Conservation (phyloP, 352 stramenopile species). For the Globisporangium paroecandrum region DNA sequence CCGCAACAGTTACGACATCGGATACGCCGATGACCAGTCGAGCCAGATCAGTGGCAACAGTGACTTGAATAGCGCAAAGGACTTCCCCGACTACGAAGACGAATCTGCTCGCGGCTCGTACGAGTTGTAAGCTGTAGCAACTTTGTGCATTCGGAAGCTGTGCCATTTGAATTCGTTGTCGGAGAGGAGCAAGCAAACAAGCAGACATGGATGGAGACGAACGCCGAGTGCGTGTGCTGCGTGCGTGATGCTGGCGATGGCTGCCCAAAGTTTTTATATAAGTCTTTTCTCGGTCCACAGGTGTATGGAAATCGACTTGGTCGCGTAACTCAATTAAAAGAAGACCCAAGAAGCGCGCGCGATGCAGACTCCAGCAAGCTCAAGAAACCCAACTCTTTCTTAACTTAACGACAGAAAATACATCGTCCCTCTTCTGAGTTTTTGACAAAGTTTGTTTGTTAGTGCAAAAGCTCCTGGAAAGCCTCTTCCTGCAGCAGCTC, state of each 20-base stretch:
- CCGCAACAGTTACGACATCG: conserved; percentile 62
- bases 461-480: conserved; percentile 9
- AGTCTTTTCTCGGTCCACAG: conserved; percentile 12
- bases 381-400: conserved; percentile 5
- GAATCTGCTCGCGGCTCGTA: conserved; percentile 74
- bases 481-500: conserved; percentile 27
- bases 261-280: conserved; percentile 13
- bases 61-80: conserved; percentile 56
- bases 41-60: conserved; percentile 70
- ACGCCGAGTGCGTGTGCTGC: background rate
- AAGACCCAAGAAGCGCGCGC: conserved; percentile 1
- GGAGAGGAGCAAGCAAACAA: background rate
- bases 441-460: background rate
- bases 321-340: background rate
- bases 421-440: conserved; percentile 2
- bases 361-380: conserved; percentile 9
- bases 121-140: conserved; percentile 48
- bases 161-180: conserved; percentile 3
- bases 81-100: conserved; percentile 73
- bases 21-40: conserved; percentile 49
- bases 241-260: background rate
- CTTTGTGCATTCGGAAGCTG: background rate
- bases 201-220: conserved; percentile 2
- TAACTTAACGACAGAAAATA: conserved; percentile 13
- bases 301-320: conserved; percentile 7